Evolutionary conservation across 192 early-diverging fungal species (phyloP).

Genomic region (Chytriomyces sp.): DNA sequence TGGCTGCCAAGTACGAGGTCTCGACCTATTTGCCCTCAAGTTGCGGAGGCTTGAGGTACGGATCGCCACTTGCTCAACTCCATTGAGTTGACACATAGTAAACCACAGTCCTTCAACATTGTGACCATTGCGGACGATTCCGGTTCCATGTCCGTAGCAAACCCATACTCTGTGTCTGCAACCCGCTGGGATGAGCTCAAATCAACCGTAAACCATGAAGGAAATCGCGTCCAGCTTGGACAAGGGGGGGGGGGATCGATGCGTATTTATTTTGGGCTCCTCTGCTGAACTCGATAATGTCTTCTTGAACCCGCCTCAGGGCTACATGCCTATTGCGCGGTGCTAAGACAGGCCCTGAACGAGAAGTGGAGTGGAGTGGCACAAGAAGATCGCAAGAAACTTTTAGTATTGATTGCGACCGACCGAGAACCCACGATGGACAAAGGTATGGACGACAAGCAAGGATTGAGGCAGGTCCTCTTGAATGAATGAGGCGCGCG

Average conservation of each 20-base stretch:
- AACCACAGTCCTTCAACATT: constrained; percentile 30
- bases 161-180: not conserved
- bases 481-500: not conserved
- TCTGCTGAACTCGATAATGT: not conserved
- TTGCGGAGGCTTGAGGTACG: constrained; percentile 5
- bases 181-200: too few species aligned
- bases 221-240: constrained; percentile 23
- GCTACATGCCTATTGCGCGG: constrained; percentile 13
- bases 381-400: not conserved
- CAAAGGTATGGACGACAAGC: not conserved
- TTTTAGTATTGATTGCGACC: constrained; percentile 8
- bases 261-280: too few species aligned
- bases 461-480: not conserved
- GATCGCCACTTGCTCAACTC: too few species aligned
- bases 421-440: not conserved
- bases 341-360: constrained; percentile 2
- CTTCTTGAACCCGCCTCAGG: constrained; percentile 10
- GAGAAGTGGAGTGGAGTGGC: not conserved
- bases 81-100: constrained; percentile 11
- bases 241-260: too few species aligned
- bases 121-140: too few species aligned
- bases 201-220: not conserved
- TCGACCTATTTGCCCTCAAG: constrained; percentile 8
- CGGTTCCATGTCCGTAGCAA: constrained; percentile 25
- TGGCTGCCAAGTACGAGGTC: not conserved